Conservation (phyloP, 495 filamentous ascomycete species). For the Penicillium coffeae region DNA sequence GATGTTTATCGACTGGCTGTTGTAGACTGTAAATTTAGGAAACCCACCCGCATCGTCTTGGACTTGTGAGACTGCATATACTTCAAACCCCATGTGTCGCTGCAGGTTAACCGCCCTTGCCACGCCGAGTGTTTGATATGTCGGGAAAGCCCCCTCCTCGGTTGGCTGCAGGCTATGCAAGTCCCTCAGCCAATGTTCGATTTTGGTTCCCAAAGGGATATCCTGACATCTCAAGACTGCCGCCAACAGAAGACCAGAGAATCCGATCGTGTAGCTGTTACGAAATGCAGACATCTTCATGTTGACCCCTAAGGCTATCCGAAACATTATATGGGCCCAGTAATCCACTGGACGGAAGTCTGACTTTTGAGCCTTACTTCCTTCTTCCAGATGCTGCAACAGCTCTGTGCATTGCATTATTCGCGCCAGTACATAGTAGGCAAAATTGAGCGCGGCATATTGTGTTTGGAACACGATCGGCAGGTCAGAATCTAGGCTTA, state of each 20-base stretch:
- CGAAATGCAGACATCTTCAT: slow-evolving; percentile 10
- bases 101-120: slow-evolving; percentile 20
- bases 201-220: slow-evolving; percentile 11
- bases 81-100: slow-evolving; percentile 13
- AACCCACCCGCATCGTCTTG: slow-evolving; percentile 27
- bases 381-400: not conserved
- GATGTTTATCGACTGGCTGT: slow-evolving; percentile 25
- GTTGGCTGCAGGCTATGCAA: slow-evolving; percentile 15
- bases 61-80: slow-evolving; percentile 18
- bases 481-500: not conserved
- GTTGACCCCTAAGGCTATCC: slow-evolving; percentile 18
- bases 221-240: slow-evolving; percentile 21
- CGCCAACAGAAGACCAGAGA: slow-evolving; percentile 26
- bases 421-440: slow-evolving; percentile 23
- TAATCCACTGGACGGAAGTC: slow-evolving; percentile 11
- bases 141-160: slow-evolving; percentile 27
- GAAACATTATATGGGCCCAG: slow-evolving; percentile 19
- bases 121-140: slow-evolving; percentile 24
- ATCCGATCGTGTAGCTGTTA: slow-evolving; percentile 32
- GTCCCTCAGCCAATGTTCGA: slow-evolving; percentile 21
- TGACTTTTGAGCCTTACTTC: not conserved
- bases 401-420: slow-evolving; percentile 25
- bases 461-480: slow-evolving; percentile 21
- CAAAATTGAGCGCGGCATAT: slow-evolving; percentile 26
- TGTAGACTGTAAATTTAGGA: slow-evolving; percentile 26